Evolutionary conservation across 2,329 filamentous ascomycete genomes (phyloP).

Genomic region (Ophiostoma ulmi): DNA sequence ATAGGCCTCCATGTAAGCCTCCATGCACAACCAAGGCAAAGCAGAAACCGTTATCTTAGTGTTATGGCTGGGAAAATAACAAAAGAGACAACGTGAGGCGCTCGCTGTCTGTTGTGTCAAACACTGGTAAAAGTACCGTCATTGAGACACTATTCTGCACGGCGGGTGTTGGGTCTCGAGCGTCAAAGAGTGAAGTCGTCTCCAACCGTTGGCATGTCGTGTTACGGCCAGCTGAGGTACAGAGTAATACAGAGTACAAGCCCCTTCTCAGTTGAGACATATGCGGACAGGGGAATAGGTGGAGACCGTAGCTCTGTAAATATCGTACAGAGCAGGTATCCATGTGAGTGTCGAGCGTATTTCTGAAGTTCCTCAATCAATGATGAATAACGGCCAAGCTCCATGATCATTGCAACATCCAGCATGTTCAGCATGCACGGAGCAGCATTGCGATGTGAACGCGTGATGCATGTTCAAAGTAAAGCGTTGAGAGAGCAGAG

Average conservation of each 20-base stretch:
- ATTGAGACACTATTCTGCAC: neutral
- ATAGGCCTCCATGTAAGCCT: neutral
- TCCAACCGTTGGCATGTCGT: constrained; percentile 2
- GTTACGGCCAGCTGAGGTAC: constrained; percentile 4
- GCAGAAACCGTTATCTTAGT: constrained; percentile 1
- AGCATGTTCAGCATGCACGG: neutral
- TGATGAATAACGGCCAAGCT: constrained; percentile 2
- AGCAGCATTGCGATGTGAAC: neutral
- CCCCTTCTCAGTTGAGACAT: constrained; percentile 8
- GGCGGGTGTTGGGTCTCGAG: neutral
- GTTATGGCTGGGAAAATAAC: neutral
- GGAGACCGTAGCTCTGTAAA: neutral
- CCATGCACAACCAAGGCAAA: neutral
- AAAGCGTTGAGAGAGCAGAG: neutral
- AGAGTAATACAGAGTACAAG: neutral
- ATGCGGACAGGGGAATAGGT: neutral
- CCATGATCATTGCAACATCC: neutral
- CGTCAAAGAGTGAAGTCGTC: neutral
- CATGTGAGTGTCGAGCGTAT: neutral
- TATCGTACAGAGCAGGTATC: neutral
- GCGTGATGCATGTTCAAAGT: neutral
- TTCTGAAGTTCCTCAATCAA: neutral
- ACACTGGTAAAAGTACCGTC: neutral
- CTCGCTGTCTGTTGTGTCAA: neutral
- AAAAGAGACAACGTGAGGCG: neutral